Conservation (phyloP, 805 yeast genomes). For the Lachancea thermotolerans region DNA sequence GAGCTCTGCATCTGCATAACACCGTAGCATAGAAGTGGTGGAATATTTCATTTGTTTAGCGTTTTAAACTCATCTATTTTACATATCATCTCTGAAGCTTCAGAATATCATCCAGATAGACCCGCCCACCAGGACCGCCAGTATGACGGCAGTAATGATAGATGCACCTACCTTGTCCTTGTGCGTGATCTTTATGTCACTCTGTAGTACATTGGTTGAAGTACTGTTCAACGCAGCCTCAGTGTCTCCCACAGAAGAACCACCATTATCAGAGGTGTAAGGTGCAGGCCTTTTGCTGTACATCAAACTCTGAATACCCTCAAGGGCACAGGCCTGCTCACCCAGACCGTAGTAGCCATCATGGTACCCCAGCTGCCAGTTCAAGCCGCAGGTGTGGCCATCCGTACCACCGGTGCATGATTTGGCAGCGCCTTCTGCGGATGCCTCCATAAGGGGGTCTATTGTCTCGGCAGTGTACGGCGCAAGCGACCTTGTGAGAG, state of each 20-base stretch:
- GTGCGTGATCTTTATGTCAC: slow-evolving; percentile 40
- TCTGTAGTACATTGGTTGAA: slow-evolving; percentile 32
- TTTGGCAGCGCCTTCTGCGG: slow-evolving; percentile 63
- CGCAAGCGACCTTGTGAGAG: slow-evolving; percentile 48
- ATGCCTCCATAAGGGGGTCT: slow-evolving; percentile 35
- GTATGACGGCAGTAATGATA: slow-evolving; percentile 67
- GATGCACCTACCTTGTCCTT: slow-evolving; percentile 89
- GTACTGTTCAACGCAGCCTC: slow-evolving; percentile 42
- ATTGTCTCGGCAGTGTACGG: slow-evolving; percentile 43
- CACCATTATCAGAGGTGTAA: slow-evolving; percentile 46
- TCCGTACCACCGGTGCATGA: slow-evolving; percentile 72
- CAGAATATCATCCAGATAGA: slow-evolving; percentile 72
- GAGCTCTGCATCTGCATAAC: not conserved
- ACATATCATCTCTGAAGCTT: no score
- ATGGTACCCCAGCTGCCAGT: slow-evolving; percentile 54
- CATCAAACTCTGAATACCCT: slow-evolving; percentile 47
- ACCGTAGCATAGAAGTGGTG: no score
- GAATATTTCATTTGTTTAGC: no score
- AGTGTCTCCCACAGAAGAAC: slow-evolving; percentile 49
- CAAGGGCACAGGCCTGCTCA: slow-evolving; percentile 72
- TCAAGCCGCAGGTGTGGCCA: slow-evolving; percentile 67
- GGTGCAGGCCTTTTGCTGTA: slow-evolving; percentile 44
- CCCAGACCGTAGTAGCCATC: slow-evolving; percentile 69
- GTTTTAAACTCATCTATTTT: no score
- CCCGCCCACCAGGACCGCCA: slow-evolving; percentile 55